Evolutionary conservation across 2,329 filamentous ascomycete genomes (phyloP).

Genomic region (Alternaria brassicicola): DNA sequence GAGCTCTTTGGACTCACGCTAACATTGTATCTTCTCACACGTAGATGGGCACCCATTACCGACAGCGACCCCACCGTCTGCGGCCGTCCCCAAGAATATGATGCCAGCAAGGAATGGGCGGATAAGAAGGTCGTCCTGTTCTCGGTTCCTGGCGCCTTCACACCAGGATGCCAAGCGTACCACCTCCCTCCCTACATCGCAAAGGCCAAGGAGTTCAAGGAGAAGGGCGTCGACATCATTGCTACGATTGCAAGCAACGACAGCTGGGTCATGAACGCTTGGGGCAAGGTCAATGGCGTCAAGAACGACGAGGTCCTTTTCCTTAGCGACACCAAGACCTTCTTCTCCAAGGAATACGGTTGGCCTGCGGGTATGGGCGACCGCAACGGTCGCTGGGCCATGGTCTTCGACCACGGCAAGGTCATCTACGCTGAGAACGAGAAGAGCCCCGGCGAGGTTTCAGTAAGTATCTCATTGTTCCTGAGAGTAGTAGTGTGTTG

Average conservation of each 20-base stretch:
- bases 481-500: background rate
- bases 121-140: constrained; percentile 75
- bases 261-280: constrained; percentile 84
- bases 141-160: constrained; percentile 78
- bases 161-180: constrained; percentile 80
- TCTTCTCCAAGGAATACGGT: constrained; percentile 78
- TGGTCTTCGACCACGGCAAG: constrained; percentile 80
- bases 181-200: constrained; percentile 83
- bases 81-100: constrained; percentile 76
- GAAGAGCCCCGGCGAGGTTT: constrained; percentile 56
- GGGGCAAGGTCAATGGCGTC: constrained; percentile 86
- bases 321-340: constrained; percentile 72
- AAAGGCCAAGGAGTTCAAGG: constrained; percentile 72
- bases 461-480: constrained; percentile 38
- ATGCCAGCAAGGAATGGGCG: constrained; percentile 77
- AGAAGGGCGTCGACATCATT: constrained; percentile 83
- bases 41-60: constrained; percentile 77
- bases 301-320: constrained; percentile 78
- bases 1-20: background rate
- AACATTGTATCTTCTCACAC: background rate
- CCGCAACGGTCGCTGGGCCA: constrained; percentile 78
- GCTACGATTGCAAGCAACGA: constrained; percentile 86
- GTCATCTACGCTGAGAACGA: constrained; percentile 81
- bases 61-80: constrained; percentile 75
- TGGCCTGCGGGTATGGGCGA: constrained; percentile 73